Percentiles rank a stretch among this genome's conserved stretches.
phyloP scores from a whole-genome alignment of 2,329 filamentous ascomycete genomes.

The Xylariaceae sp. region DNA sequence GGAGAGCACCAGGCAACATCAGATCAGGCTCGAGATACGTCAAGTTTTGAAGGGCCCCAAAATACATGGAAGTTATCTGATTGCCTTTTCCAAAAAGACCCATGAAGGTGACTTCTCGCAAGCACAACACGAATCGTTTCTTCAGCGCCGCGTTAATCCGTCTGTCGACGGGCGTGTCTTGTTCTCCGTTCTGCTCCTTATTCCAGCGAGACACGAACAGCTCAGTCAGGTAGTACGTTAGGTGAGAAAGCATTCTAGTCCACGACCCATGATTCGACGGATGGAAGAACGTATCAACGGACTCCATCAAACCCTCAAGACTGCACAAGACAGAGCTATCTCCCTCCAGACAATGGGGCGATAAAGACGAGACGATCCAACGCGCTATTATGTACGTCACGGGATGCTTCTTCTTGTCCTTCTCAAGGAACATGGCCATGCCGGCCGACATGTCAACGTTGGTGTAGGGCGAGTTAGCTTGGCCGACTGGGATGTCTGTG shows the following conservation, averaged over 20 bases:
- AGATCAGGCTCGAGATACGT: conserved; percentile 88
- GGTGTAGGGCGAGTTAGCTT: conserved; percentile 90
- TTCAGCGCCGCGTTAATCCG: conserved; percentile 79
- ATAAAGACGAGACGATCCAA: conserved; percentile 90
- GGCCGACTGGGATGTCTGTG: conserved; percentile 93
- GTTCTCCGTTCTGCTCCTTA: conserved; percentile 86
- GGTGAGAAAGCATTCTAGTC: conserved; percentile 85
- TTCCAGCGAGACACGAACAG: conserved; percentile 99
- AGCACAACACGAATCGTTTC: conserved; percentile 80
- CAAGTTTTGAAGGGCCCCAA: conserved; percentile 84
- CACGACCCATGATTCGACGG: conserved; percentile 92
- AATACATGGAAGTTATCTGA: conserved; percentile 86
- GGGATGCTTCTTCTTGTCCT: conserved; percentile 91
- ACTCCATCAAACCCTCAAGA: conserved; percentile 88
- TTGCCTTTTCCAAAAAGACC: conserved; percentile 95
- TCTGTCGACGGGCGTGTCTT: conserved; percentile 78
- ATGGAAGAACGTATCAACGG: conserved; percentile 97
- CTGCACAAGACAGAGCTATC: conserved; percentile 78
- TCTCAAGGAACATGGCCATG: conserved; percentile 80
- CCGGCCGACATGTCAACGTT: conserved; percentile 80
- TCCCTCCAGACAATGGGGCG: conserved; percentile 75
- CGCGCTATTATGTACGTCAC: conserved; percentile 87
- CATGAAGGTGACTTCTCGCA: conserved; percentile 96
- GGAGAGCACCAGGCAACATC: conserved; percentile 87
- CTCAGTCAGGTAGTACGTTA: conserved; percentile 89